Conservation (phyloP, 805 yeast species). For the Wickerhamiella occidentalis region DNA sequence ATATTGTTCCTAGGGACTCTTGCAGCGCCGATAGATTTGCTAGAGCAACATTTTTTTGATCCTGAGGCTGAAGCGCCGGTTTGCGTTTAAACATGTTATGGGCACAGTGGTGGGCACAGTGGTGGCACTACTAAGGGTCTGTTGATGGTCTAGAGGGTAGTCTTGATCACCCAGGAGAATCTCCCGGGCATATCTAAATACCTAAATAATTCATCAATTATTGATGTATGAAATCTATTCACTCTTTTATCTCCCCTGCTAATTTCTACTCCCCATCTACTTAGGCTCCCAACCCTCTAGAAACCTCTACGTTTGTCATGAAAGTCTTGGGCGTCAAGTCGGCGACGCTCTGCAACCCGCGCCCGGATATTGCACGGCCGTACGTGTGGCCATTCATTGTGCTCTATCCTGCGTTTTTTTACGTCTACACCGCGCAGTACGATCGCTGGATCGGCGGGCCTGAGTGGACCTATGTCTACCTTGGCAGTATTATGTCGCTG, state of each 20-base stretch:
- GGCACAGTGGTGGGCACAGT: not conserved
- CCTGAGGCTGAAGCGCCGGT: not conserved
- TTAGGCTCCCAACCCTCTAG: no score
- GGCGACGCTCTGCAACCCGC: constrained; percentile 65
- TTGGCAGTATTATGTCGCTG: constrained; percentile 58
- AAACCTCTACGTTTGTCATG: not conserved
- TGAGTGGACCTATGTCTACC: constrained; percentile 91
- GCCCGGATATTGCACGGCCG: constrained; percentile 48
- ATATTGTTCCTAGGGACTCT: not conserved
- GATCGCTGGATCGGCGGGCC: constrained; percentile 74
- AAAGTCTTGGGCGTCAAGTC: constrained; percentile 7
- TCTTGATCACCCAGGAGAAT: no score
- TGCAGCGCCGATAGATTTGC: not conserved
- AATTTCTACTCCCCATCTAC: no score
- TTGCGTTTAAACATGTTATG: constrained; percentile 2
- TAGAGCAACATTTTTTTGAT: not conserved
- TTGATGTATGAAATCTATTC: no score
- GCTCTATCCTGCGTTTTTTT: constrained; percentile 60
- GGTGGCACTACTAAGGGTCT: no score
- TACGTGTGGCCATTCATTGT: constrained; percentile 74
- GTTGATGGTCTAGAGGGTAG: no score
- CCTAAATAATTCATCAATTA: no score
- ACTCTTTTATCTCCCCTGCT: no score
- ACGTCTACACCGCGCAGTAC: constrained; percentile 54
- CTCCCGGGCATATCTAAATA: no score